Base-by-base conservation (phyloP, 345 rosid species). In the Aquilaria malaccensis region DNA sequence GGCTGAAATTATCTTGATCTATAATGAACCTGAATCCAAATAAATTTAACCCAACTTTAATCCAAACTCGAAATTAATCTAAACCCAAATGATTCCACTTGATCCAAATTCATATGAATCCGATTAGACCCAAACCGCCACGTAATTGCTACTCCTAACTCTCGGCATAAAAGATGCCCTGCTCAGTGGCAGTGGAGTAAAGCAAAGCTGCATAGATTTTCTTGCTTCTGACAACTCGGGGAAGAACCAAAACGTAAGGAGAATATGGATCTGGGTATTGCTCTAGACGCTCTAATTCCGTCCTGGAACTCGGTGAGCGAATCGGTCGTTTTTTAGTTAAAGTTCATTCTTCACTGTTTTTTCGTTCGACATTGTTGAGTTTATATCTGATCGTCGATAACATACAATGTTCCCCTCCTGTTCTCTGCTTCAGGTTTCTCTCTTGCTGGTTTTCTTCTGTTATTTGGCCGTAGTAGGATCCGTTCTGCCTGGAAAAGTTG, bases 401-500 rank as follows among this genome's bases (percentile, higher is more conserved):
- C 15, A 43, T 11, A 3, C 10, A 57, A 37, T 43, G 1, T 50
- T 13, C 11, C 29, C 11, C n/a, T 7, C 10, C 41, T 41, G 11
- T 11, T 15, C 13, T 30, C 13, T 49, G 11, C 22, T 46, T 54
- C 60, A 91, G 92, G 85, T 76, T 54, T 76, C 66, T 13, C 72
- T 84, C 50, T 63, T 87, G 48, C 70, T 52, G n/a, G 32, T 73
- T 15, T 91, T 67, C 82, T 81, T 87, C 69, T 64, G 63, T 61
- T 91, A 87, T 78, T 62, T 91, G 80, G 96, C 82, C 10, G 55
- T 79, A 56, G 81, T 79, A 51, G 95, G 95, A 73, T 77, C 82
- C 61, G 50, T 73, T 12, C 63, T 87, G 41, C 93, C 85, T 30
- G 97, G 93, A 6, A 83, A 82, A 85, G 70, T 79, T 48, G 77